Conservation (phyloP, 768 basidiomycete species). For the Neoboletus brunneissimus region DNA sequence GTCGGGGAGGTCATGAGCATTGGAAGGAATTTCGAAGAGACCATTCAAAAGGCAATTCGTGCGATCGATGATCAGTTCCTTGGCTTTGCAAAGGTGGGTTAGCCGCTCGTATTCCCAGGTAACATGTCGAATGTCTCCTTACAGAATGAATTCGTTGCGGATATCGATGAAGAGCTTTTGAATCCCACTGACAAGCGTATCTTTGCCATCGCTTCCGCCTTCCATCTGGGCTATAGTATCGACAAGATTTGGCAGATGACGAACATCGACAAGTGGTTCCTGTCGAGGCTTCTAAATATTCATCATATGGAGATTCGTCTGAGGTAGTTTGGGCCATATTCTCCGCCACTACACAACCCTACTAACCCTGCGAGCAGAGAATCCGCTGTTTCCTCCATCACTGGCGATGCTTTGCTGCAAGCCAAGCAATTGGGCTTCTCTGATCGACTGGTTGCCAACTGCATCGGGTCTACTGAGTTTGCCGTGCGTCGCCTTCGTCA, state of each 20-base stretch:
- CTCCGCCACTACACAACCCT: not conserved
- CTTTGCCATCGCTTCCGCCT: conserved; percentile 93
- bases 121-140: not conserved
- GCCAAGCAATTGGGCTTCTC: conserved; percentile 97
- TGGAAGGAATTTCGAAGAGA: conserved; percentile 97
- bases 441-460: conserved; percentile 81
- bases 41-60: conserved; percentile 95
- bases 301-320: conserved; percentile 76
- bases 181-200: conserved; percentile 98
- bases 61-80: conserved; percentile 94
- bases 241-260: conserved; percentile 98
- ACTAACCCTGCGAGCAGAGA: conserved; percentile 39
- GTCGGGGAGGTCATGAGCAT: conserved; percentile 99
- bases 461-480: conserved; percentile 87
- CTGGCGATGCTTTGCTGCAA: conserved; percentile 61
- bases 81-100: conserved; percentile 82
- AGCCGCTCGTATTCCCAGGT: not conserved
- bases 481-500: conserved; percentile 88
- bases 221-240: conserved; percentile 89
- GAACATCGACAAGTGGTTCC: conserved; percentile 98
- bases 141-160: conserved; percentile 82
- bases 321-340: conserved; percentile 46
- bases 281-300: conserved; percentile 83
- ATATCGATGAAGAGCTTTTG: conserved; percentile 88
- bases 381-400: conserved; percentile 62